These are phyloP conservation scores for Solanum piurae DNA, from an alignment of 257 asterid species.

Conservation along the genomic window DNA sequence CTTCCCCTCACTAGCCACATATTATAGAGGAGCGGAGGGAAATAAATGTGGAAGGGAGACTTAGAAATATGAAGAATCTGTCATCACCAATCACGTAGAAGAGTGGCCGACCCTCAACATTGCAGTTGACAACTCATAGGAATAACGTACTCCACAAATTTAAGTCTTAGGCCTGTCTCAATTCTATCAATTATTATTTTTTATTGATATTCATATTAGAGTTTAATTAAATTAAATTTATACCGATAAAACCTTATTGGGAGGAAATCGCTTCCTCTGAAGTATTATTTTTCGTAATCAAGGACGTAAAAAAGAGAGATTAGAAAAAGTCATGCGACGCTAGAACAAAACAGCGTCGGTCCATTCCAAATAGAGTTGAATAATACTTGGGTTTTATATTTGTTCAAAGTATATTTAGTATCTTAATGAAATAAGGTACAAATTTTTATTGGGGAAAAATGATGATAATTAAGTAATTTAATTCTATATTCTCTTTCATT, in stretches of 20 bases:
- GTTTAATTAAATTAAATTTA: no score
- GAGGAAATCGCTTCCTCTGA: background rate
- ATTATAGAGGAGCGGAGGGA: background rate
- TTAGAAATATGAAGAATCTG: background rate
- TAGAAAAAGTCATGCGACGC: background rate
- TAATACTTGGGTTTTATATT: no score
- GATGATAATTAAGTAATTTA: background rate
- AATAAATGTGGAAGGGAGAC: background rate
- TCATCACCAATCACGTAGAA: background rate
- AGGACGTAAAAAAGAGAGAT: background rate
- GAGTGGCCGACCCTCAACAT: background rate
- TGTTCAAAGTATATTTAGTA: background rate
- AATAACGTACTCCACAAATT: background rate
- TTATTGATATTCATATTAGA: no score
- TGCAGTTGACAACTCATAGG: background rate
- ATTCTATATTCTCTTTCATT: background rate
- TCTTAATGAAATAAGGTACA: background rate
- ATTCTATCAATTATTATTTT: background rate
- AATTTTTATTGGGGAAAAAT: background rate
- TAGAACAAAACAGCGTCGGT: background rate
- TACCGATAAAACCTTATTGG: no score
- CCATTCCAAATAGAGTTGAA: background rate
- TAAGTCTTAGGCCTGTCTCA: background rate
- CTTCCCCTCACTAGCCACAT: background rate
- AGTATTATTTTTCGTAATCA: no score